phyloP scores from a whole-genome alignment of 768 basidiomycete genomes.

The Coprinellus aureogranulatus region DNA sequence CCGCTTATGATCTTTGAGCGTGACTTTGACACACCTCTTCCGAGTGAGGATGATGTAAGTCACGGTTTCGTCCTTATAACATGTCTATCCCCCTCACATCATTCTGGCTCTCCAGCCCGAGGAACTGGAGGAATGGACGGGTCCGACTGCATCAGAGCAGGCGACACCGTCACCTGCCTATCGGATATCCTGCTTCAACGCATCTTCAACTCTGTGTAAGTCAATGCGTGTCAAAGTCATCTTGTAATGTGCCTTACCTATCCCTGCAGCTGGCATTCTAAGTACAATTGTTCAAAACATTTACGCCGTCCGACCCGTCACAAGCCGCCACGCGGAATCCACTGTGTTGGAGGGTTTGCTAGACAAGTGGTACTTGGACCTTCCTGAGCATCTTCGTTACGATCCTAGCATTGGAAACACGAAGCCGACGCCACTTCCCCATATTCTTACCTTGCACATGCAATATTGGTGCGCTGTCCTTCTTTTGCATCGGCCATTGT shows the following conservation, averaged over 20 bases:
- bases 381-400: slow-evolving; percentile 66
- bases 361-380: slow-evolving; percentile 73
- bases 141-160: slow-evolving; percentile 27
- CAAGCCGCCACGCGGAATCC: slow-evolving; percentile 58
- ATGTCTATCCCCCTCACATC: background rate
- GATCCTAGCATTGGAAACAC: slow-evolving; percentile 38
- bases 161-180: slow-evolving; percentile 41
- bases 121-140: slow-evolving; percentile 55
- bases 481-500: slow-evolving; percentile 79
- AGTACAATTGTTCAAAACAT: slow-evolving; percentile 67
- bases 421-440: slow-evolving; percentile 45
- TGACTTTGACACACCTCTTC: slow-evolving; percentile 74
- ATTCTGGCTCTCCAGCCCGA: slow-evolving; percentile 45
- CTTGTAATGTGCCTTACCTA: background rate
- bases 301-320: slow-evolving; percentile 60
- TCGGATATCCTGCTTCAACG: slow-evolving; percentile 73
- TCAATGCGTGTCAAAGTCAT: background rate
- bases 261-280: slow-evolving; percentile 57
- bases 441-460: slow-evolving; percentile 76
- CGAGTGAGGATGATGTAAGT: slow-evolving; percentile 57
- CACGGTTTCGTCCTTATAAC: slow-evolving; percentile 1
- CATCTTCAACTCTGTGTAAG: slow-evolving; percentile 70
- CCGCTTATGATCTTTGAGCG: slow-evolving; percentile 72
- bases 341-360: slow-evolving; percentile 56
- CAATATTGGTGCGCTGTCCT: slow-evolving; percentile 82